Base-by-base conservation (phyloP, 441 rosid species). In the Adansonia madagascariensis region DNA sequence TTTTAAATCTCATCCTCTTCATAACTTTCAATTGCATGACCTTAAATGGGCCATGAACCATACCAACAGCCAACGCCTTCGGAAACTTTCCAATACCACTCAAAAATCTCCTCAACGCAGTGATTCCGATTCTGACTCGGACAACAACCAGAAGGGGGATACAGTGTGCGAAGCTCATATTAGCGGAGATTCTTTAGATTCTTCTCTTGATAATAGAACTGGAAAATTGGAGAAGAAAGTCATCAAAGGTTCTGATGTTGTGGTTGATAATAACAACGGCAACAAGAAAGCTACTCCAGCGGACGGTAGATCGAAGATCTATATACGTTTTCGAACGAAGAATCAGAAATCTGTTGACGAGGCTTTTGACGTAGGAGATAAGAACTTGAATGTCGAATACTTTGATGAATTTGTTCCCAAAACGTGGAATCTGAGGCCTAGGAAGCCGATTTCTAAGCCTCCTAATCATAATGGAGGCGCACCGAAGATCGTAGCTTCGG, bases 351-450 rank as follows among this genome's bases (percentile, higher is more conserved):
- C 65, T 67, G 55, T 68, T 31, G 80, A 80, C 2, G 79, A 65
- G 71, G 83, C 70, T 55, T 79, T 68, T 10, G 86, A 78, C 43
- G 73, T 63, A 5, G 77, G 50, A 63, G 89, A 87, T 76, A 87
- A 84, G 82, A 74, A 59, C 79, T 85, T 86, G 6, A 73, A 77
- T 52, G 80, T 69, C n/a, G 84, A 81, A 12, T 83, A 78, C 22
- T 77, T 39, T 60, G 93, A 84, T 12, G 93, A 82, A 39, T 78
- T 83, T 56, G 81, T 80, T 22, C 83, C 89, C 1, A 91, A 86
- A 84, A 82, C 84, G 8, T 89, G 96, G 93, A 88, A 91, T 79
- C 84, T 91, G 75, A 85, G 96, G 77, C 94, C 92, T 62, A 86
- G 93, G 78, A 84, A 77, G 75, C 81, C 87, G 2, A 66, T 80